Evolutionary conservation across 495 filamentous ascomycete genomes (phyloP), one percentile per base, ranked within the genome.

Genomic region (Apodospora peruviana): DNA sequence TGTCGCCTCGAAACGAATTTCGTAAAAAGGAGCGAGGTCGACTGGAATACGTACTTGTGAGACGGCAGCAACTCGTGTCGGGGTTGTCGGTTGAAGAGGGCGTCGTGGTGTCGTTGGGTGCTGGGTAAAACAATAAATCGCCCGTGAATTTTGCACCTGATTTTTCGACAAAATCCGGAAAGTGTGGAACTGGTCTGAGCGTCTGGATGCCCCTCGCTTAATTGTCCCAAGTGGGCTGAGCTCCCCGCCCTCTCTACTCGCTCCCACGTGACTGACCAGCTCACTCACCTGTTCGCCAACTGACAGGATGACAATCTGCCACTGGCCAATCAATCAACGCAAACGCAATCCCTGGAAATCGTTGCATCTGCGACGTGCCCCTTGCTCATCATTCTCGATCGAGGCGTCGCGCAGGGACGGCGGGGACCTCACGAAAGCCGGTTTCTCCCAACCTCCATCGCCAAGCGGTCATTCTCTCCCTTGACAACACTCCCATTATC

Each of bases 91-190:
- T 53, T 56, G 51, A 48, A 53, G 55, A 57, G 52, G 62, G 46
- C 60, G 59, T 65, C 59, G 61, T 58, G 51, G 41, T 55, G 51
- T 62, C 62, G 58, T 56, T 46, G 47, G 8, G 57, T 48, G 50
- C 52, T 62, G 59, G 48, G 45, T 60, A 56, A 45, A 51, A 54
- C 53, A 43, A 51, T 48, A 58, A 62, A 52, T 49, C 59, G 53
- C 34, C 56, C 52, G 45, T 47, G 49, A 65, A 65, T 65, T 62
- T 65, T 59, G 61, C 53, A 57, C 54, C 48, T 50, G 50, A 54
- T 48, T 65, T 64, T 65, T 53, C 52, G 56, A 45, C 59, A 50
- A 62, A 60, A 46, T 53, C 59, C 56, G 52, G 52, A 62, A 62
- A 60, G 62, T 65, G 62, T 56, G 62, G 52, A 48, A 9, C 59